Percentiles rank a stretch among this genome's conserved stretches.
Conservation (phyloP, 192 early-diverging fungal genomes). For the Backusella luteola region DNA sequence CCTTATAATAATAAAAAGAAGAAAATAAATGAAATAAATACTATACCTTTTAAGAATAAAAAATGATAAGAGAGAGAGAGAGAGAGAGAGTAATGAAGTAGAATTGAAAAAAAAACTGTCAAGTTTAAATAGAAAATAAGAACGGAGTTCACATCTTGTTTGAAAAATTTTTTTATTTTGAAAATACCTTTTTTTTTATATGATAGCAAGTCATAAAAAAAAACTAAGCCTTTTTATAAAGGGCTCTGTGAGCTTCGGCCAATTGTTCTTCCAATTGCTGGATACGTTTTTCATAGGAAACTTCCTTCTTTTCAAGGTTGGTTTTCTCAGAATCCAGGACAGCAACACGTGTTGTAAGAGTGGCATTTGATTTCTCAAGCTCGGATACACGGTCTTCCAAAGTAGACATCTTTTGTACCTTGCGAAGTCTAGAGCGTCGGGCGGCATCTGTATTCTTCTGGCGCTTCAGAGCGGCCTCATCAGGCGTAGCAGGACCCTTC, state of each 20-base stretch:
- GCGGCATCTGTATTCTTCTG: constrained; percentile 92
- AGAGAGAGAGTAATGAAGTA: not conserved
- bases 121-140: not conserved
- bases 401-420: constrained; percentile 77
- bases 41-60: constrained; percentile 4
- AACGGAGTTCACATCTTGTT: constrained; percentile 1
- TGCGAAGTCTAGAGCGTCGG: constrained; percentile 85
- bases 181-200: not conserved
- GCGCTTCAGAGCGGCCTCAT: constrained; percentile 54
- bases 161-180: not conserved
- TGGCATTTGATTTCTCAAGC: constrained; percentile 77
- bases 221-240: constrained; percentile 19
- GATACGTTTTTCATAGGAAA: constrained; percentile 46
- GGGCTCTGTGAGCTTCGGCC: constrained; percentile 48
- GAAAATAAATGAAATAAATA: not conserved
- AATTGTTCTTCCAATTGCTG: constrained; percentile 49
- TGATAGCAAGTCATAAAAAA: constrained; percentile 6
- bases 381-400: constrained; percentile 81
- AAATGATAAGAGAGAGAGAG: not conserved
- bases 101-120: not conserved
- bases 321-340: constrained; percentile 53
- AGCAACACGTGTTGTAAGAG: constrained; percentile 44
- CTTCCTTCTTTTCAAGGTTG: constrained; percentile 43
- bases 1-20: constrained; percentile 8
- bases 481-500: constrained; percentile 33